phyloP scores from a whole-genome alignment of 164 flowering plant genomes.

The Macadamia integrifolia region DNA sequence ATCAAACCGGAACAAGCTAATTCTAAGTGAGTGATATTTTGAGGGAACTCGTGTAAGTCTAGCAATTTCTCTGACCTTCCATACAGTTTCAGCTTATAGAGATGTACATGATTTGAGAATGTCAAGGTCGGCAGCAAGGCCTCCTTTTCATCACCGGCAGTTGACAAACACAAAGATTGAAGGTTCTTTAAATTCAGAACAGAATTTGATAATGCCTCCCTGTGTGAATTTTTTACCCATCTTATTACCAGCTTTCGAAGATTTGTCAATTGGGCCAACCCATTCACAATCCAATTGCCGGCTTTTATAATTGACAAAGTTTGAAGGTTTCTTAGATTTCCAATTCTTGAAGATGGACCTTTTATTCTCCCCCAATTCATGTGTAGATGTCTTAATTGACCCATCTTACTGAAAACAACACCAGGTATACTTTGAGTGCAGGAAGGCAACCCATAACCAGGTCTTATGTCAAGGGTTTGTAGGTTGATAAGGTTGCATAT shows the following conservation, averaged over 20 bases:
- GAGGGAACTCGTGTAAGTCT: background rate
- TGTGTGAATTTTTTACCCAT: background rate
- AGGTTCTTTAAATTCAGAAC: background rate
- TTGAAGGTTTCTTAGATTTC: background rate
- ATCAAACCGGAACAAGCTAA: background rate
- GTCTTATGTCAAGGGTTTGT: background rate
- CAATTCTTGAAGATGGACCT: background rate
- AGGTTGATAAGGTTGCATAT: background rate
- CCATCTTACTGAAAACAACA: background rate
- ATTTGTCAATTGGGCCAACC: background rate
- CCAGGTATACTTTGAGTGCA: too few species aligned
- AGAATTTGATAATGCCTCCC: background rate
- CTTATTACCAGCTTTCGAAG: constrained; percentile 1
- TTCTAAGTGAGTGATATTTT: background rate
- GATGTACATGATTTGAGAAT: background rate
- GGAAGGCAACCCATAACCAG: background rate
- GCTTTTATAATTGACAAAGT: background rate
- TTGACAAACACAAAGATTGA: background rate
- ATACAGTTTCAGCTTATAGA: background rate
- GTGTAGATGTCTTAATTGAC: background rate
- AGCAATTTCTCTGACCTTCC: background rate
- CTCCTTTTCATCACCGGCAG: background rate
- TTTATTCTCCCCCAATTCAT: background rate
- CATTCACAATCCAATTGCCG: background rate
- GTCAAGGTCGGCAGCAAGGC: background rate